Evolutionary conservation across 1,284 basidiomycete genomes (phyloP).

Genomic region (Inonotus hispidus): DNA sequence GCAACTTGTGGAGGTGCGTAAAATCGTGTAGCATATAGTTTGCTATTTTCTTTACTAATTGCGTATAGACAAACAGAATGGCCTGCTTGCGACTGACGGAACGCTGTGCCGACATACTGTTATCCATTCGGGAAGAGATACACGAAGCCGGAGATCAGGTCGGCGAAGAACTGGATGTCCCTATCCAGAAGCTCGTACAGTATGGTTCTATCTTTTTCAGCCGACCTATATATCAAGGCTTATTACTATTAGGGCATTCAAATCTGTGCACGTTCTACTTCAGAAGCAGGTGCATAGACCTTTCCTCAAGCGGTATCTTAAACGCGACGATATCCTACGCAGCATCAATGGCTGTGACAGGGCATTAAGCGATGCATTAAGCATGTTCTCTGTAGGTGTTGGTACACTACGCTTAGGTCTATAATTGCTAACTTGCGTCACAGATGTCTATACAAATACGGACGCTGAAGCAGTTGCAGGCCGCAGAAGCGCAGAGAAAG

Average conservation of each 20-base stretch:
- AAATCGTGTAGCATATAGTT: neutral
- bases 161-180: conserved; percentile 32
- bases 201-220: conserved; percentile 29
- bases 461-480: conserved; percentile 51
- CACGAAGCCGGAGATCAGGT: conserved; percentile 35
- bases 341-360: conserved; percentile 51
- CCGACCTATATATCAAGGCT: neutral
- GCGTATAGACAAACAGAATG: conserved; percentile 42
- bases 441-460: conserved; percentile 49
- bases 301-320: conserved; percentile 75
- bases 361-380: conserved; percentile 48
- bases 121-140: conserved; percentile 42
- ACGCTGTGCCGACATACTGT: conserved; percentile 46
- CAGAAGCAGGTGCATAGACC: conserved; percentile 57
- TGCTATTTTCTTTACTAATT: neutral
- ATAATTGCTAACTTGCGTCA: conserved; percentile 8
- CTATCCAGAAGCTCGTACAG: conserved; percentile 44
- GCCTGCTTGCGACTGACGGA: conserved; percentile 46
- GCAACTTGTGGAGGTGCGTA: conserved; percentile 54
- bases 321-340: conserved; percentile 62
- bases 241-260: conserved; percentile 34
- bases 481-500: conserved; percentile 22
- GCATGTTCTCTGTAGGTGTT: conserved; percentile 48
- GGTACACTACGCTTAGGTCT: conserved; percentile 4
- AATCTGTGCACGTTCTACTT: conserved; percentile 46